Conservation (phyloP, 2,329 filamentous ascomycete species). For the Penicillium sp. region DNA sequence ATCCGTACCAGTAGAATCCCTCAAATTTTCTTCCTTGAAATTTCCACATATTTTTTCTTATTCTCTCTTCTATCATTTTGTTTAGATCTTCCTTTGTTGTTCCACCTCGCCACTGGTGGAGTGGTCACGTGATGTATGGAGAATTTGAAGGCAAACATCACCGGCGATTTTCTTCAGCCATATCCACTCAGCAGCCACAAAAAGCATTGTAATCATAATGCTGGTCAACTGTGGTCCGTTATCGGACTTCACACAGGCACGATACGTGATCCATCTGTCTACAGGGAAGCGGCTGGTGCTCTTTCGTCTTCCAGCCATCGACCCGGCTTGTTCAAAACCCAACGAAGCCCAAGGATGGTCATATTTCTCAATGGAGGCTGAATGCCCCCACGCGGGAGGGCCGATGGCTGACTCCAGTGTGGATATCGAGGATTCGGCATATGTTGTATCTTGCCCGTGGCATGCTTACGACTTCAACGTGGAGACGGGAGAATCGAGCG, state of each 20-base stretch:
- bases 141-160: slow-evolving; percentile 3
- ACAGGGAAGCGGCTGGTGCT: slow-evolving; percentile 52
- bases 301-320: slow-evolving; percentile 51
- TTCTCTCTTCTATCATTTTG: background rate
- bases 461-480: slow-evolving; percentile 57
- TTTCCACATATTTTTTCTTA: too few species aligned
- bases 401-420: slow-evolving; percentile 52
- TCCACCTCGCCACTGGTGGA: background rate
- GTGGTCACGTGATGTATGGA: slow-evolving; percentile 13
- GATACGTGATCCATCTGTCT: slow-evolving; percentile 50
- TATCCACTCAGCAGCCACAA: background rate
- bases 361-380: slow-evolving; percentile 55
- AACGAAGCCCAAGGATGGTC: slow-evolving; percentile 48
- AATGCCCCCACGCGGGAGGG: slow-evolving; percentile 53
- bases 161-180: background rate
- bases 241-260: slow-evolving; percentile 42
- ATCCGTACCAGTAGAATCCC: too few species aligned
- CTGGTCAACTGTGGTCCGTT: slow-evolving; percentile 34
- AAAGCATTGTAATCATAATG: slow-evolving; percentile 16
- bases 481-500: slow-evolving; percentile 54
- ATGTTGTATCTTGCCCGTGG: slow-evolving; percentile 54
- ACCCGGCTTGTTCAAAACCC: slow-evolving; percentile 30
- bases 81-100: background rate
- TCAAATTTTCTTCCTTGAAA: too few species aligned
- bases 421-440: slow-evolving; percentile 54